Evolutionary conservation across 2,329 filamentous ascomycete genomes (phyloP).

Genomic region (Fonsecaea nubica): DNA sequence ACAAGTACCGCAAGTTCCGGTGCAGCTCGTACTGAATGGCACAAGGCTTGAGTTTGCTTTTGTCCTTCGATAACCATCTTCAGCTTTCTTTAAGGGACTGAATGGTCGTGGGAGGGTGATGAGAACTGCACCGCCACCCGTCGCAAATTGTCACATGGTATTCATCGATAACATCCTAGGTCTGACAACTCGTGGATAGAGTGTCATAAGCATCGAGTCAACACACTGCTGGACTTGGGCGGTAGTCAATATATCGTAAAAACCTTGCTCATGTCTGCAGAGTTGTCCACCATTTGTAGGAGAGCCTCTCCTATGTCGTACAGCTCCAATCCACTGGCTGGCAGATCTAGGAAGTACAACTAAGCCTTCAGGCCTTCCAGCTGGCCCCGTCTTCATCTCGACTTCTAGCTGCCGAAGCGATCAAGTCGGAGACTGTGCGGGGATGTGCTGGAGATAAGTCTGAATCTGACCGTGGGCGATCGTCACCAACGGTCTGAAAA

Average conservation of each 20-base stretch:
- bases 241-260: neutral
- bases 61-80: too few relatives aligned
- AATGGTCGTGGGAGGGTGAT: neutral
- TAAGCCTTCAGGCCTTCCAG: constrained; percentile 5
- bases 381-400: neutral
- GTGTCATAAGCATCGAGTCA: neutral
- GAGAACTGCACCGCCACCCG: neutral
- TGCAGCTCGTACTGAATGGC: neutral
- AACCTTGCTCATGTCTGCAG: neutral
- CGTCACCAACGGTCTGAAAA: neutral
- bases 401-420: neutral
- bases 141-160: neutral
- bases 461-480: neutral
- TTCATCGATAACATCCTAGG: neutral
- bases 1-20: neutral
- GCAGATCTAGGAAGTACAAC: neutral
- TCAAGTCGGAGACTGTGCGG: neutral
- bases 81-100: too few relatives aligned
- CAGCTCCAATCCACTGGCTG: neutral
- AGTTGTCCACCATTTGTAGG: neutral
- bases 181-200: neutral
- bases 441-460: neutral
- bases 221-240: neutral
- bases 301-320: neutral
- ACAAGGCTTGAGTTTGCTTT: too few relatives aligned